Base-by-base conservation (phyloP, 2,329 filamentous ascomycete genomes). In the Phyllosticta citribraziliensis region DNA sequence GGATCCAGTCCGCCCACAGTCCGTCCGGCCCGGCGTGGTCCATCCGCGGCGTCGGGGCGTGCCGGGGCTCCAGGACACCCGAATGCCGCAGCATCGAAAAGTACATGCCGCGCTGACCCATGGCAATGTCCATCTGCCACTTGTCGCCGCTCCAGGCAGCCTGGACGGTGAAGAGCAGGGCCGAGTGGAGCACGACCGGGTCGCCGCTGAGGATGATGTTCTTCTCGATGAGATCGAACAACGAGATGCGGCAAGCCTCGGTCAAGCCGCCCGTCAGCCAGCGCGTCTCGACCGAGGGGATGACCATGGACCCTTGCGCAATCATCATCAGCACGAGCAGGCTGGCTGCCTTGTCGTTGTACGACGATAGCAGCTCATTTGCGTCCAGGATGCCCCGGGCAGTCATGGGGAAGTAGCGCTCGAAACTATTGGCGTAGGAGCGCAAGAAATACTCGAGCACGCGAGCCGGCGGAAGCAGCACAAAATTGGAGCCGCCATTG, bases 111-210 rank as follows among this genome's bases (percentile, higher is more conserved):
- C 85, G 80, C 71, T 88, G 87, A 30, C 86, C 86, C 84, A 88
- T 88, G 52, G 85, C 83, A 65, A 88, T 88, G 67, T 89, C 86
- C 86, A 88, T 89, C 65, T 88, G 84, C 85, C 86, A 88, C 73
- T 88, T 88, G 71, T 89, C 86, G 54, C 87, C 87, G 68, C 86
- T 87, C 87, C 87, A 89, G 1, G 84, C 84, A 8, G 85, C 86
- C 25, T 88, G 79, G 1, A 86, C 80, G 1, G 83, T 87, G 69
- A 88, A 88, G 2, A 89, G 79, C 12, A 89, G 75, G 0, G 86
- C 86, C 55, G 84, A 85, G 50, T 85, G 81, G 53, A 89, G 76
- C 0, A 86, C 82, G 2, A 83, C 80, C 0, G 83, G 82, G 67
- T 89, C 85, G 1, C 84, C 82, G 12, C 84, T 83, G 74, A 88